phyloP scores from a whole-genome alignment of 164 flowering plant species.

The Platanus orientalis region DNA sequence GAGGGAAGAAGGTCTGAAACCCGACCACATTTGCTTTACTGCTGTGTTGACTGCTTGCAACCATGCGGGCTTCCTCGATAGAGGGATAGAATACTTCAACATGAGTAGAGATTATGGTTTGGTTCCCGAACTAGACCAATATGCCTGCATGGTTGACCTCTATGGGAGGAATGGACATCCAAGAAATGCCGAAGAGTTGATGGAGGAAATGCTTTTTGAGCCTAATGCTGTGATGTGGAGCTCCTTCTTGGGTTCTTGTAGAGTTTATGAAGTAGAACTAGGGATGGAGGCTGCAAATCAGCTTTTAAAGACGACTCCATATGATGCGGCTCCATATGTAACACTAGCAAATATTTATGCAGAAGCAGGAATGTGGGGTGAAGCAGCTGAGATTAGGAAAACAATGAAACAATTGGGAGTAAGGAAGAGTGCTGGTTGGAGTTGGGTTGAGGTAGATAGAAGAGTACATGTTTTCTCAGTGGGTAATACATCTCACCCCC shows the following conservation, averaged over 20 bases:
- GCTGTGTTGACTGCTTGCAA: slow-evolving; percentile 51
- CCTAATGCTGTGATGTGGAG: slow-evolving; percentile 43
- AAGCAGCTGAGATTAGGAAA: slow-evolving; percentile 29
- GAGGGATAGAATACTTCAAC: slow-evolving; percentile 37
- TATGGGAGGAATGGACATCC: slow-evolving; percentile 41
- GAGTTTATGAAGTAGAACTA: slow-evolving; percentile 33
- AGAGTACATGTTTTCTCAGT: slow-evolving; percentile 26
- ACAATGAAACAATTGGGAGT: slow-evolving; percentile 31
- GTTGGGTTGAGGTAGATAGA: slow-evolving; percentile 41
- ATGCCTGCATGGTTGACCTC: slow-evolving; percentile 48
- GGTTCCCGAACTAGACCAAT: slow-evolving; percentile 43
- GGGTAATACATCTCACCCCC: slow-evolving; percentile 21
- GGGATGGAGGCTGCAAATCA: slow-evolving; percentile 36
- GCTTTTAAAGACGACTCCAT: slow-evolving; percentile 30
- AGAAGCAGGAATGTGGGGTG: slow-evolving; percentile 37
- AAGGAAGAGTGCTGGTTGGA: slow-evolving; percentile 33
- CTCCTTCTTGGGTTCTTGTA: slow-evolving; percentile 47
- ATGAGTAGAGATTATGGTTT: slow-evolving; percentile 42
- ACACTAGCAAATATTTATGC: slow-evolving; percentile 40
- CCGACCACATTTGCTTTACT: slow-evolving; percentile 43
- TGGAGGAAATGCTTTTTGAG: slow-evolving; percentile 41
- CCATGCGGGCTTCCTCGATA: slow-evolving; percentile 45
- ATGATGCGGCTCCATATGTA: slow-evolving; percentile 30
- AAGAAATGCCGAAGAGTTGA: slow-evolving; percentile 39
- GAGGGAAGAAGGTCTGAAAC: slow-evolving; percentile 21